A percentile compares a stretch with the other conserved stretches of the same genome.
Conservation (phyloP, 805 yeast species). For the Wickerhamiella siamensis region DNA sequence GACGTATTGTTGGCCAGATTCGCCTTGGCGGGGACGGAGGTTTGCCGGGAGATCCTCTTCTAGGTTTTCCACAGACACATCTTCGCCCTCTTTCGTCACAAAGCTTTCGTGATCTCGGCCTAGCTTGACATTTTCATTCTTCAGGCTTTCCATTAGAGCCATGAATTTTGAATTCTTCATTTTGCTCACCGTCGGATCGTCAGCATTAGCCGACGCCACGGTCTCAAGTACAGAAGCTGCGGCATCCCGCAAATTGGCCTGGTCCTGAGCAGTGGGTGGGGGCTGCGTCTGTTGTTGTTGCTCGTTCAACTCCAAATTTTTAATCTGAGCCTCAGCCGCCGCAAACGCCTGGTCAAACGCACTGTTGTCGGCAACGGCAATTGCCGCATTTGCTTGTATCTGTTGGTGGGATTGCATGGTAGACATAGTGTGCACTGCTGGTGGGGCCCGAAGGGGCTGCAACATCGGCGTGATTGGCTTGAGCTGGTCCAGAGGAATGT, state of each 20-base stretch:
- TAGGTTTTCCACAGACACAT: background rate
- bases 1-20: background rate
- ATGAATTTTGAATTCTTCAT: constrained; percentile 15
- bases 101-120: constrained; percentile 6
- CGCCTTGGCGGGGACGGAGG: background rate
- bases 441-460: constrained; percentile 6
- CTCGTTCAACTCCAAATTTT: background rate
- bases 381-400: background rate
- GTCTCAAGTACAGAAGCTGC: constrained; percentile 12
- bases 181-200: constrained; percentile 11
- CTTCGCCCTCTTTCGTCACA: constrained; percentile 2
- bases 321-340: constrained; percentile 11
- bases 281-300: background rate
- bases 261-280: background rate
- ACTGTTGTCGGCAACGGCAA: constrained; percentile 1
- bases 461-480: background rate
- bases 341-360: constrained; percentile 12
- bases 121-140: constrained; percentile 7
- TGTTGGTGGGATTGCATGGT: constrained; percentile 1
- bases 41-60: background rate
- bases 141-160: constrained; percentile 13
- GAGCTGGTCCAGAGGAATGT: background rate
- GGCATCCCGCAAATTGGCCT: constrained; percentile 11
- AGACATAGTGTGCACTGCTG: no score
- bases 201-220: constrained; percentile 6